phyloP scores from a whole-genome alignment of 2,329 filamentous ascomycete species.

The Conoideocrella luteorostrata region DNA sequence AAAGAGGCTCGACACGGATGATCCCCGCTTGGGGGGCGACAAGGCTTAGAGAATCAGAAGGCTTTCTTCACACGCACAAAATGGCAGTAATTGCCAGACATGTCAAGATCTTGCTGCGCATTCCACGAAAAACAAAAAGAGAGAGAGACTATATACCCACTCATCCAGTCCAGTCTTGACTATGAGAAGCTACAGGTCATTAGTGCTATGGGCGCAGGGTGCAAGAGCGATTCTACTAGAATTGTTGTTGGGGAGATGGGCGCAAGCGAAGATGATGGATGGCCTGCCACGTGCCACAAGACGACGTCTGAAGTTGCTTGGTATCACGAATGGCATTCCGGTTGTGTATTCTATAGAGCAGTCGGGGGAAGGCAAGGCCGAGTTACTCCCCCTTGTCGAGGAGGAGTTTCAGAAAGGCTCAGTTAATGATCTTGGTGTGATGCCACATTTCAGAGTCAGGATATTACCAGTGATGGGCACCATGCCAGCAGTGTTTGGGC shows the following conservation, averaged over 20 bases:
- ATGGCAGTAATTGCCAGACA: not conserved
- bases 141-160: slow-evolving; percentile 24
- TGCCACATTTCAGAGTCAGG: slow-evolving; percentile 89
- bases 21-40: slow-evolving; percentile 20
- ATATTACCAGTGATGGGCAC: slow-evolving; percentile 93
- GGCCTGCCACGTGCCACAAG: slow-evolving; percentile 80
- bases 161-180: slow-evolving; percentile 30
- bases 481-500: slow-evolving; percentile 94
- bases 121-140: slow-evolving; percentile 23
- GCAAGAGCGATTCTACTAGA: slow-evolving; percentile 78
- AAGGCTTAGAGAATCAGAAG: not conserved
- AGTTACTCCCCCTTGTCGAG: slow-evolving; percentile 77
- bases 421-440: slow-evolving; percentile 78
- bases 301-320: slow-evolving; percentile 67
- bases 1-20: slow-evolving; percentile 60
- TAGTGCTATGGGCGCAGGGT: slow-evolving; percentile 92
- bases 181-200: slow-evolving; percentile 74
- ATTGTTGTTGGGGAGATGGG: slow-evolving; percentile 91
- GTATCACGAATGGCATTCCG: slow-evolving; percentile 78
- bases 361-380: slow-evolving; percentile 82
- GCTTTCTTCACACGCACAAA: not conserved
- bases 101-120: slow-evolving; percentile 19
- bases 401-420: slow-evolving; percentile 82
- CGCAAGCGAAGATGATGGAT: slow-evolving; percentile 77
- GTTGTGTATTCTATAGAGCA: slow-evolving; percentile 92